phyloP scores from a whole-genome alignment of 2,329 filamentous ascomycete genomes.

The Clonostachys rhizophaga region DNA sequence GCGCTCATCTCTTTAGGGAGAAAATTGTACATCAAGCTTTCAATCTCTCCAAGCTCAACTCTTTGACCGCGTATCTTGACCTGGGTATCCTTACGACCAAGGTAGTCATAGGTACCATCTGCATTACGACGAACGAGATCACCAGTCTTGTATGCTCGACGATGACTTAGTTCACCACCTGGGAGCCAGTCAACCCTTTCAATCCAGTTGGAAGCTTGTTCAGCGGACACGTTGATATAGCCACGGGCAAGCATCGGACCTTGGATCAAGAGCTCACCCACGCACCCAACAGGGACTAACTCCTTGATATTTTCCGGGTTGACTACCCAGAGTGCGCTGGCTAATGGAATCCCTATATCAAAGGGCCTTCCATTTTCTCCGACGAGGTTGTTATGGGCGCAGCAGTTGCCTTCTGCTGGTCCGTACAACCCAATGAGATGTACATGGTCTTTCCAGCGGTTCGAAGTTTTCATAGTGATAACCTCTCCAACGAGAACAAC shows the following conservation, averaged over 20 bases:
- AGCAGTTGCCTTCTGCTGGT: slow-evolving; percentile 7
- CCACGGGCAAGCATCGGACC: slow-evolving; percentile 48
- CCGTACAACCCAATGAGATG: slow-evolving; percentile 9
- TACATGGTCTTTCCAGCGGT: slow-evolving; percentile 7
- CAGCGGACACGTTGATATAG: slow-evolving; percentile 45
- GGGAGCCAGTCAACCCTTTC: slow-evolving; percentile 37
- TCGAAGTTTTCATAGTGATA: slow-evolving; percentile 4
- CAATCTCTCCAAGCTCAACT: slow-evolving; percentile 10
- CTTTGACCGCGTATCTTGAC: slow-evolving; percentile 12
- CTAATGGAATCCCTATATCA: neutral
- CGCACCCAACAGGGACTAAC: slow-evolving; percentile 13
- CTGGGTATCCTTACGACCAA: slow-evolving; percentile 9
- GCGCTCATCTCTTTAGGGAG: neutral
- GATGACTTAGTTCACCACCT: slow-evolving; percentile 10
- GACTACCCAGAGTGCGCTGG: slow-evolving; percentile 6
- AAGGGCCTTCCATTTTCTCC: neutral
- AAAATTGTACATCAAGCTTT: slow-evolving; percentile 2
- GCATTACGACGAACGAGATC: slow-evolving; percentile 8
- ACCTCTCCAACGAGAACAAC: slow-evolving; percentile 8
- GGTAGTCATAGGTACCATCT: slow-evolving; percentile 8
- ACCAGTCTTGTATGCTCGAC: slow-evolving; percentile 8
- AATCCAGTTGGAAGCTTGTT: slow-evolving; percentile 47
- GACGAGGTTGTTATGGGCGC: neutral
- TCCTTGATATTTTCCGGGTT: slow-evolving; percentile 3
- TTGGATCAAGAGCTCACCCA: slow-evolving; percentile 38